Base-by-base conservation (phyloP, 176 grass and related monocot species). In the Aegilops speltoides region DNA sequence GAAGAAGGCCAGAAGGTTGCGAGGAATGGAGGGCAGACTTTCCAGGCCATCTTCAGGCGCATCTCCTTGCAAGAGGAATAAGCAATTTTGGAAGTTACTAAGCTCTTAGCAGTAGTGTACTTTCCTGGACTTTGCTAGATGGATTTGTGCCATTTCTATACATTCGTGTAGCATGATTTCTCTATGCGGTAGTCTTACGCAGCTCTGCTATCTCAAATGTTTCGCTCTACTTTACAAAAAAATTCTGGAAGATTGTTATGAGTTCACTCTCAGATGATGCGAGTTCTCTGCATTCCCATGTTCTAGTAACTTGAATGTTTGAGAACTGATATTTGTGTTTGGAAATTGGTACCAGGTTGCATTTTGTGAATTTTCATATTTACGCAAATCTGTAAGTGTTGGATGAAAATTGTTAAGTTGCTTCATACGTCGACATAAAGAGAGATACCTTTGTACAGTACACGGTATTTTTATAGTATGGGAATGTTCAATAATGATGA, bases 1-100 rank as follows among this genome's bases (percentile, higher is more conserved):
- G 94, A 98, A 73, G 97, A 98, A 91, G 94, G 93, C 19, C 84
- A 96, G 76, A 98, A 96, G 85, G 94, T 98, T 0, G 94, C 94
- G 0, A 94, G 97, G 62, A 98, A 96, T 73, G 97, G 87, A 74
- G 97, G 97, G 22, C 90, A 94, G 76, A 98, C 92, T 75, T 98
- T 96, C 70, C 82, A 74, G 78, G 93, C 96, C 23, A 91, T 98
- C 68, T 98, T 91, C 86, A 90, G 90, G 72, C 85, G 93, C 19
- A 83, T 98, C 62, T 54, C 88, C 26, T 71, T 86, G 6, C 79
- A 85, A n/a, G 87, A 94, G 79, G 89, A 93, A 37, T 89, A 84
- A 45, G 23, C 14, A 4, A 7, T 9, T 25, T 68, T 1, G 8
- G 34, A 38, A n/a, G 1, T 78, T 62, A 14, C 10, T 76, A 48